Conservation (phyloP, 2,329 filamentous ascomycete genomes). For the Harringtonia lauricola region DNA sequence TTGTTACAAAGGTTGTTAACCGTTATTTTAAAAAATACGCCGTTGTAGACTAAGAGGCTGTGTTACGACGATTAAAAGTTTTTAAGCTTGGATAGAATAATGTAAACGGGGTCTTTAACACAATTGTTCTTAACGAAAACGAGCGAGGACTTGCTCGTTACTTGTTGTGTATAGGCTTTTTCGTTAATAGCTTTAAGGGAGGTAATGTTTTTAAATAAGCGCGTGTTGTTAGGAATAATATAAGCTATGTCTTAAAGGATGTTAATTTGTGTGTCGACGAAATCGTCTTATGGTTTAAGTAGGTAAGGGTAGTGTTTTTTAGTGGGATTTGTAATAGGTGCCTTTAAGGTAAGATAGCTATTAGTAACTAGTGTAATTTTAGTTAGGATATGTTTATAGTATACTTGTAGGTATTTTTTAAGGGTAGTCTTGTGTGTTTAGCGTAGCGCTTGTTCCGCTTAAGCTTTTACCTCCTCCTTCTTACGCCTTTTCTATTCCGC, state of each 20-base stretch:
- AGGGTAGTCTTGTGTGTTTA: conserved; percentile 17
- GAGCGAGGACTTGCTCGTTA: conserved; percentile 14
- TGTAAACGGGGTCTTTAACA: conserved; percentile 3
- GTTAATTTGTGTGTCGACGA: conserved; percentile 12
- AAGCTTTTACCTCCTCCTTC: conserved; percentile 6
- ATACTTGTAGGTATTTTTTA: conserved; percentile 20
- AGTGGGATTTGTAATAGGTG: conserved; percentile 18
- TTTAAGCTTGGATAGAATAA: conserved; percentile 3
- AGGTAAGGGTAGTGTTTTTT: conserved; percentile 18
- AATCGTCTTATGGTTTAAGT: conserved; percentile 19
- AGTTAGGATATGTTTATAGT: conserved; percentile 16
- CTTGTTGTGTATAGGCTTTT: conserved; percentile 9
- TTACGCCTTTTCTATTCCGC: too few relatives aligned
- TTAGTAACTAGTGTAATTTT: conserved; percentile 16
- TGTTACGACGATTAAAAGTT: neutral
- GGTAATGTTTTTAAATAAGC: conserved; percentile 15
- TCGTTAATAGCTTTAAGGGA: conserved; percentile 16
- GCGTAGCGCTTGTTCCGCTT: conserved; percentile 2
- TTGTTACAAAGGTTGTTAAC: conserved; percentile 2
- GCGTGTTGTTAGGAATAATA: conserved; percentile 11
- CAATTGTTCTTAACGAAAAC: conserved; percentile 13
- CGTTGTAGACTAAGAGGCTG: conserved; percentile 15
- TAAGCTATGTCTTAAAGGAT: conserved; percentile 14
- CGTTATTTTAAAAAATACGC: conserved; percentile 15
- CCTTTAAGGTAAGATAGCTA: conserved; percentile 14